A percentile compares a stretch with the other conserved stretches of the same genome.
These are phyloP conservation scores for Spirogloea muscicola DNA, from an alignment of 139 green algal species.

Conservation along the genomic window DNA sequence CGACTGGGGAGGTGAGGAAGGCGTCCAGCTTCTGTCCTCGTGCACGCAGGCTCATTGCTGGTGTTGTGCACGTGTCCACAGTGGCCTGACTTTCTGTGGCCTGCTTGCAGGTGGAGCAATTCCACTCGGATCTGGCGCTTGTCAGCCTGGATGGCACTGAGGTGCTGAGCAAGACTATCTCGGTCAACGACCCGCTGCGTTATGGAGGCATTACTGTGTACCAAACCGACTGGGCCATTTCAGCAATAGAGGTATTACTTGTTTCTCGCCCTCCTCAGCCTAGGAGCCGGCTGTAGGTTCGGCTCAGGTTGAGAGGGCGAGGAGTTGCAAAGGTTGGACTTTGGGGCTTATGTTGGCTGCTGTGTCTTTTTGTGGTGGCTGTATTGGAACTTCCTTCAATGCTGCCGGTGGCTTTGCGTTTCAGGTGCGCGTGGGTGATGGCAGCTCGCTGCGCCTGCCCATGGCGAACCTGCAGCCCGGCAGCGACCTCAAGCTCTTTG, in stretches of 20 bases:
- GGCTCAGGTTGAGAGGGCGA: no score
- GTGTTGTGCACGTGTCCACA: neutral
- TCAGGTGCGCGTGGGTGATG: conserved; percentile 30
- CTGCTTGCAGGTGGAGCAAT: conserved; percentile 68
- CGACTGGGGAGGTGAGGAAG: conserved; percentile 68
- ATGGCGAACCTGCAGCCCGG: conserved; percentile 67
- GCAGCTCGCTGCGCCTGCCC: conserved; percentile 66
- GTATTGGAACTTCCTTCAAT: neutral
- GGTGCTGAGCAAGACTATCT: conserved; percentile 61
- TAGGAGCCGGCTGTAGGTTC: no score
- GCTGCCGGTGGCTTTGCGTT: no score
- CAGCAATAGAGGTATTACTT: conserved; percentile 66
- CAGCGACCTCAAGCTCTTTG: conserved; percentile 41
- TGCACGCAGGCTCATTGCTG: neutral
- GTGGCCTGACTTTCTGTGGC: neutral
- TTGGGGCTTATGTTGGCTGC: no score
- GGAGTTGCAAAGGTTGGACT: no score
- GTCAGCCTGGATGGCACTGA: conserved; percentile 29
- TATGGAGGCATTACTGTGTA: conserved; percentile 80
- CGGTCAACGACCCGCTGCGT: conserved; percentile 90
- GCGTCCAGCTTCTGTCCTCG: neutral
- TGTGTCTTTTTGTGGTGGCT: no score
- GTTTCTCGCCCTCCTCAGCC: no score
- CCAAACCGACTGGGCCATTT: conserved; percentile 93
- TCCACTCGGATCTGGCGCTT: conserved; percentile 78